These are phyloP conservation scores for Solanum infundibuliforme DNA, from an alignment of 257 asterid species.

Conservation along the genomic window DNA sequence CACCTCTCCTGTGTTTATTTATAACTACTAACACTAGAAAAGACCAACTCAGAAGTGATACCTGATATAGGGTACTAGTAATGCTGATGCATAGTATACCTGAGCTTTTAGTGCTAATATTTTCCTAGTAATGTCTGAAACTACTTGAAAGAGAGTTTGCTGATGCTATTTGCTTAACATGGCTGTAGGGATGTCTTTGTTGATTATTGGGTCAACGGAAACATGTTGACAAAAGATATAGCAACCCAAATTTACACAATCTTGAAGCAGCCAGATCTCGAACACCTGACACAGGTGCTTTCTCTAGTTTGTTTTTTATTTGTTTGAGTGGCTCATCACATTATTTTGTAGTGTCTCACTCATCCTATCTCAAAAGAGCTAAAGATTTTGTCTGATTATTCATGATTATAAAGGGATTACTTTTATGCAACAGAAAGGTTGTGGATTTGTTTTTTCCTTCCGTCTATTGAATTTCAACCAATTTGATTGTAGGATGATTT, in stretches of 20 bases:
- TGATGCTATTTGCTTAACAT: constrained; percentile 1
- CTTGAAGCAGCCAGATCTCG: constrained; percentile 82
- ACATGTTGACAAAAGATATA: constrained; percentile 80
- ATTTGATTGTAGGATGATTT: constrained; percentile 60
- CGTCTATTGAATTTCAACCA: neutral
- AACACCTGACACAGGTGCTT: constrained; percentile 66
- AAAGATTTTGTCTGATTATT: neutral
- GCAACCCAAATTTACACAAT: constrained; percentile 68
- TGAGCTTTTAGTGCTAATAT: neutral
- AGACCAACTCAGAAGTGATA: neutral
- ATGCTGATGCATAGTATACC: neutral
- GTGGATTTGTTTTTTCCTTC: neutral
- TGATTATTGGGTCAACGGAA: constrained; percentile 79
- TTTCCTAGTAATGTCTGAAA: neutral
- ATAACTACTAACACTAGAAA: neutral
- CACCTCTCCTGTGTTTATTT: neutral
- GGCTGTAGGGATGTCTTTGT: constrained; percentile 82
- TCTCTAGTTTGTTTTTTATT: neutral
- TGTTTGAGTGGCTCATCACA: neutral
- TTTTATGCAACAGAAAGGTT: neutral
- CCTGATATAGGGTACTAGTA: neutral
- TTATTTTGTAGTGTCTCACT: neutral
- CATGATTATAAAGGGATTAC: neutral
- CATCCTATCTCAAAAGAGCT: neutral
- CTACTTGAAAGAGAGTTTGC: neutral